Evolutionary conservation across 192 early-diverging fungal species (phyloP), one percentile per base, ranked within the genome.

Genomic region (Dissophora globulifera): DNA sequence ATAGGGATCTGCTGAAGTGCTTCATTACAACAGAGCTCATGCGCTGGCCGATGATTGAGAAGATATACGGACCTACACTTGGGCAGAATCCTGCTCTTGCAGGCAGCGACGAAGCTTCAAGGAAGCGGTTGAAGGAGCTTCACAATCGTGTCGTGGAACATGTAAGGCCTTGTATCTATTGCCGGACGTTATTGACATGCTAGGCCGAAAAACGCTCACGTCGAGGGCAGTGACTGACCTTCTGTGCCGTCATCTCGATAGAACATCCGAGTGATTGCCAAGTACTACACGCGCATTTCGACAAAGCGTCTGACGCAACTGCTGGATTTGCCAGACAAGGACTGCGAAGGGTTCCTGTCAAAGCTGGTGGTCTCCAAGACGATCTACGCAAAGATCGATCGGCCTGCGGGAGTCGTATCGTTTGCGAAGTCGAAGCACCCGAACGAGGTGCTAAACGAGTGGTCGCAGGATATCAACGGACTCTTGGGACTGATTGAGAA

Each of bases 121-220:
- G 88, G 66, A 88, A 90, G 80, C 87, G 93, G 65, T 92, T 90
- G 87, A 82, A 87, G 61, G 90, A 88, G 45, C 83, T 99, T 58
- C 95, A 96, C 70, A 91, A 96, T 61, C 91, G 98, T 26, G 95
- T 97, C 2, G 94, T 96, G 65, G 98, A 99, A 76, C 98, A 99
- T 67, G 91, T 92, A 84, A 29, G 87, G 43, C 17, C 16, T 45
- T 45, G 43, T 15, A 32, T n/a, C n/a, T n/a, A n/a, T n/a, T n/a
- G n/a, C n/a, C n/a, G n/a, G n/a, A n/a, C n/a, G n/a, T n/a, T n/a
- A n/a, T n/a, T n/a, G n/a, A n/a, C n/a, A n/a, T n/a, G n/a, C n/a
- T n/a, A n/a, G n/a, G n/a, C n/a, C n/a, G n/a, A n/a, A n/a, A n/a
- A n/a, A n/a, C n/a, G n/a, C n/a, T n/a, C n/a, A n/a, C n/a, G n/a